phyloP scores from a whole-genome alignment of 305 asterid genomes.

The Salvia sclarea region DNA sequence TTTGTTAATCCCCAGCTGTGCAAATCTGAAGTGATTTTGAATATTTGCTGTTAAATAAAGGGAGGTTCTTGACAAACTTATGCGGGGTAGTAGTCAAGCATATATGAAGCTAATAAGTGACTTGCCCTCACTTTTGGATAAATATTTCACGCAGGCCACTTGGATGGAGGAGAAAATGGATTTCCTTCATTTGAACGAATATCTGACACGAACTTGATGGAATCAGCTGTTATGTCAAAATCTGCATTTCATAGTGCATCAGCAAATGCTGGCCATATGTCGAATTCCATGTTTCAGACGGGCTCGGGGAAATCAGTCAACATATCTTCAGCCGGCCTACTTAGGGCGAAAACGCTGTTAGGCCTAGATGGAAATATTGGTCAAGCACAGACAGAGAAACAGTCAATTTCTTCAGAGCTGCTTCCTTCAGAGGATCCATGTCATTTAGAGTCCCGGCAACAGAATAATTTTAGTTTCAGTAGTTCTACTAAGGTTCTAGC shows the following conservation, averaged over 20 bases:
- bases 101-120: constrained; percentile 9
- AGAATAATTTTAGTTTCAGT: constrained; percentile 31
- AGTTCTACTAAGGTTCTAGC: constrained; percentile 39
- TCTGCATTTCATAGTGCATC: constrained; percentile 39
- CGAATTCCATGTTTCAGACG: constrained; percentile 64
- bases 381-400: constrained; percentile 40
- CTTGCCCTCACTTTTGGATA: constrained; percentile 18
- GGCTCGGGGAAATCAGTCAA: constrained; percentile 70
- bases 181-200: constrained; percentile 36
- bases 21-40: neutral
- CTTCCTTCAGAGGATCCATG: constrained; percentile 37
- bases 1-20: neutral
- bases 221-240: constrained; percentile 34
- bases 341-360: constrained; percentile 74
- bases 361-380: constrained; percentile 55
- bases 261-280: constrained; percentile 29
- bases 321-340: constrained; percentile 74
- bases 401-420: constrained; percentile 37
- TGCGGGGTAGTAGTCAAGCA: neutral
- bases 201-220: constrained; percentile 31
- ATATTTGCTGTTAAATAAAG: neutral
- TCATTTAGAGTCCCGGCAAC: constrained; percentile 32
- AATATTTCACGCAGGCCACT: constrained; percentile 48
- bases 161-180: constrained; percentile 41
- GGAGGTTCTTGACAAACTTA: neutral